Evolutionary conservation across 352 stramenopile genomes (phyloP), one percentile per base, ranked within the genome.

Genomic region (Phytopythium delawarense): DNA sequence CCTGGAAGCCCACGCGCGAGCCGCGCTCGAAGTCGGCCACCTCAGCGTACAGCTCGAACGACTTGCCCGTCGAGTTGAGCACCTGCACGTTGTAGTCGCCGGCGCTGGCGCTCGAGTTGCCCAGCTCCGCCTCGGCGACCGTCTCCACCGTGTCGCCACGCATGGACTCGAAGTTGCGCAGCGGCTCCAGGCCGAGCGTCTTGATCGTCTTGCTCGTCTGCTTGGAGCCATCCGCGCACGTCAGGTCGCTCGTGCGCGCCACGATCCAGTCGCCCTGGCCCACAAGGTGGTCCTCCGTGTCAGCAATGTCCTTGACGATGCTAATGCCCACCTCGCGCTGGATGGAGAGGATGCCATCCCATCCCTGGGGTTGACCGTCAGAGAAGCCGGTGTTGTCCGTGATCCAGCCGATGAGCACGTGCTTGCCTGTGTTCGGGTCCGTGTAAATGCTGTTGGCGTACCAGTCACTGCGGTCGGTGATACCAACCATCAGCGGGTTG

Each of bases 391-490:
- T 90, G 68, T 85, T 69, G 59, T 90, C 80, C 2, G 64, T 72
- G 61, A 88, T 87, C 80, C 80, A 89, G 23, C 78, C 80, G 53
- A 84, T 78, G 25, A 89, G 50, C 12, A 89, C 74, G 28, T 81
- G 30, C 72, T 86, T 87, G 63, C 70, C 70, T 39, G 54, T 76
- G 54, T 78, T 68, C 34, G 80, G 72, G 68, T 89, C 74, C 13
- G 76, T 83, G 74, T 87, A 84, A 50, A 88, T 77, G 56, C 65
- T 79, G 67, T 87, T 87, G 39, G 80, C 80, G 62, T 89, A 89
- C 80, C 80, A 89, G 64, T 85, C 68, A 39, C 75, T 84, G 45
- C 75, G 74, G 61, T 89, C 80, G 23, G 76, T 79, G 30, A 90
- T 65, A 18, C 80, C 80, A 2, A 90, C 80, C 70, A 87, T 88